Conservation (phyloP, 228 moss, liverwort and hornwort species). For the Sphagnum fallax region DNA sequence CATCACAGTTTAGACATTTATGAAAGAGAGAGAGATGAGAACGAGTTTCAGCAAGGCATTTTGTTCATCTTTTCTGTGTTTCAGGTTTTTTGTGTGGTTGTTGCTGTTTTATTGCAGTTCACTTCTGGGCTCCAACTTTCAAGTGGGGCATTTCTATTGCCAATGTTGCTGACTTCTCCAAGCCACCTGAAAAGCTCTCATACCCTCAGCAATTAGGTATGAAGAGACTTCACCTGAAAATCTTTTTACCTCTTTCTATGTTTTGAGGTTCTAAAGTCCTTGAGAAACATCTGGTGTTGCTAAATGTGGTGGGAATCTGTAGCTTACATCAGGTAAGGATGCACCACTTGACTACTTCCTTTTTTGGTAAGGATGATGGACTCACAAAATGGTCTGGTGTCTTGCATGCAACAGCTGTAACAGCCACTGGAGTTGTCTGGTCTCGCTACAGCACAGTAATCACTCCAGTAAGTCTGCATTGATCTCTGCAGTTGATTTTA, state of each 20-base stretch:
- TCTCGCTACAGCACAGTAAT: slow-evolving; percentile 94
- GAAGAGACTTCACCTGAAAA: not conserved
- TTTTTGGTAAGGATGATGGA: not conserved
- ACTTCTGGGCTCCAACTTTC: slow-evolving; percentile 98
- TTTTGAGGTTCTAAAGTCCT: too few relatives aligned
- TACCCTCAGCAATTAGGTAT: slow-evolving; percentile 90
- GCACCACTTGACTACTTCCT: too few relatives aligned
- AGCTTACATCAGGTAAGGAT: too few relatives aligned
- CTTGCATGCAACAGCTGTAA: slow-evolving; percentile 62
- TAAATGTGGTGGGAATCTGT: too few relatives aligned
- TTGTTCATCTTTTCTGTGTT: too few relatives aligned
- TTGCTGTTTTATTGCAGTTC: slow-evolving; percentile 49
- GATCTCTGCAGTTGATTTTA: not conserved
- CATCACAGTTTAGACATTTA: too few relatives aligned
- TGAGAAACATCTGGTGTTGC: too few relatives aligned
- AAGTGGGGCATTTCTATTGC: slow-evolving; percentile 98
- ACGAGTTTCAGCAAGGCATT: too few relatives aligned
- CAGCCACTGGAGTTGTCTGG: slow-evolving; percentile 91
- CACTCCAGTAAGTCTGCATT: slow-evolving; percentile 55
- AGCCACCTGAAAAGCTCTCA: slow-evolving; percentile 83
- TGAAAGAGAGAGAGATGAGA: too few relatives aligned
- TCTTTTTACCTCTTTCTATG: too few relatives aligned
- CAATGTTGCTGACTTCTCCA: slow-evolving; percentile 83
- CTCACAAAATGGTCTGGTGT: not conserved
- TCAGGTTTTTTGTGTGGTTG: not conserved